These are phyloP conservation scores for Pezicula neosporulosa DNA, from an alignment of 2,329 filamentous ascomycete species.

Conservation along the genomic window DNA sequence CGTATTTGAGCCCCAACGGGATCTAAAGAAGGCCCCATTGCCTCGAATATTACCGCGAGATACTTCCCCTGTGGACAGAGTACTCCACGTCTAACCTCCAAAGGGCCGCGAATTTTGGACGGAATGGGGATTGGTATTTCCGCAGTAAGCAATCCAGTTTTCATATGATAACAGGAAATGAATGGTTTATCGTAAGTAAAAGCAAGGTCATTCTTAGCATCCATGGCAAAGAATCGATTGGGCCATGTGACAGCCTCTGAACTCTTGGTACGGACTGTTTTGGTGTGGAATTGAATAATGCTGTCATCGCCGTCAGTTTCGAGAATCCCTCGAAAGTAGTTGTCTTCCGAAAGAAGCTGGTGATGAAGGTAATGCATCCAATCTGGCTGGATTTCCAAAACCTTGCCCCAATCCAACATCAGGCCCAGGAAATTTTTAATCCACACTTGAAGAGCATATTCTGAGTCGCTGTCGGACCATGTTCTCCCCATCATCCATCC, in stretches of 20 bases:
- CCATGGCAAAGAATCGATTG: not conserved
- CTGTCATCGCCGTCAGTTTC: not conserved
- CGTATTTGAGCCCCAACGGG: not conserved
- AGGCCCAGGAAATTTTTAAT: slow-evolving; percentile 2
- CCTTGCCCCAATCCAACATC: slow-evolving; percentile 5
- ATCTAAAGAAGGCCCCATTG: not conserved
- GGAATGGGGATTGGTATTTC: not conserved
- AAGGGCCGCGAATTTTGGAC: not conserved
- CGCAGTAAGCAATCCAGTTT: not conserved
- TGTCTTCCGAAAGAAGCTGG: not conserved
- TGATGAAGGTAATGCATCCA: slow-evolving; percentile 3
- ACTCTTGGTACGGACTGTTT: not conserved
- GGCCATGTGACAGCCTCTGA: slow-evolving; percentile 1
- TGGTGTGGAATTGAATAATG: not conserved
- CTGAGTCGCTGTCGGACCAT: not conserved
- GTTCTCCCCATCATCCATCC: not conserved
- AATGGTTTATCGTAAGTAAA: slow-evolving; percentile 2
- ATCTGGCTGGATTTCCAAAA: not conserved
- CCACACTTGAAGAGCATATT: not conserved
- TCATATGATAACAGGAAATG: slow-evolving; percentile 3
- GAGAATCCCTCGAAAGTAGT: not conserved
- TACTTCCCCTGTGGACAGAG: not conserved
- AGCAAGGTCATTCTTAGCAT: slow-evolving; percentile 1
- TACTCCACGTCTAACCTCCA: not conserved
- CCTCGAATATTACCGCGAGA: not conserved